phyloP scores from a whole-genome alignment of 306 rosid species.

The Cicer bijugum region DNA sequence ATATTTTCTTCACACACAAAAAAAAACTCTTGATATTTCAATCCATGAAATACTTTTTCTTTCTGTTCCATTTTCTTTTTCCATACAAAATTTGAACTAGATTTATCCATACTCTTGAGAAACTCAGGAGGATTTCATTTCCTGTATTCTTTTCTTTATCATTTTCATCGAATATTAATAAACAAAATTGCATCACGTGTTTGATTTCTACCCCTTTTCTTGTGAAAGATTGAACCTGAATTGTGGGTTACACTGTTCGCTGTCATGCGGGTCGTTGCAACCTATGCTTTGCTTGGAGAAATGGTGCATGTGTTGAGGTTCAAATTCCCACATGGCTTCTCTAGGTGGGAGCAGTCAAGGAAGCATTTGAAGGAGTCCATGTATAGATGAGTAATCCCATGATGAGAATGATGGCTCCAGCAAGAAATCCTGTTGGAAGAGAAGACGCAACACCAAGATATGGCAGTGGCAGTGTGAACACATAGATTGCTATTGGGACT shows the following conservation, averaged over 20 bases:
- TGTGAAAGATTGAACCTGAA: constrained; percentile 23
- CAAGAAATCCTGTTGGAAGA: constrained; percentile 77
- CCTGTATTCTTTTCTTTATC: constrained; percentile 9
- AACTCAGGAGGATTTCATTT: constrained; percentile 10
- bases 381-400: constrained; percentile 74
- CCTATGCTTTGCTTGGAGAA: neutral
- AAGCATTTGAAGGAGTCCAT: constrained; percentile 63
- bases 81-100: constrained; percentile 28
- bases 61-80: neutral
- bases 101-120: neutral
- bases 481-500: constrained; percentile 77
- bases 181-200: constrained; percentile 25
- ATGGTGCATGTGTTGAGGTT: constrained; percentile 12
- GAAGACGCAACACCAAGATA: constrained; percentile 76
- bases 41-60: constrained; percentile 7
- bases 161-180: constrained; percentile 23
- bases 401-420: constrained; percentile 70
- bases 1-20: neutral
- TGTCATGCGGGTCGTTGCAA: neutral
- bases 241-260: neutral
- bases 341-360: constrained; percentile 51
- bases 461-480: constrained; percentile 87
- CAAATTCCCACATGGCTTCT: constrained; percentile 6
- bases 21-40: neutral
- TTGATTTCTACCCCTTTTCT: constrained; percentile 26